Percentiles rank a stretch among this genome's conserved stretches.
phyloP scores from a whole-genome alignment of 164 flowering plant species.

The Vitis rupestris region DNA sequence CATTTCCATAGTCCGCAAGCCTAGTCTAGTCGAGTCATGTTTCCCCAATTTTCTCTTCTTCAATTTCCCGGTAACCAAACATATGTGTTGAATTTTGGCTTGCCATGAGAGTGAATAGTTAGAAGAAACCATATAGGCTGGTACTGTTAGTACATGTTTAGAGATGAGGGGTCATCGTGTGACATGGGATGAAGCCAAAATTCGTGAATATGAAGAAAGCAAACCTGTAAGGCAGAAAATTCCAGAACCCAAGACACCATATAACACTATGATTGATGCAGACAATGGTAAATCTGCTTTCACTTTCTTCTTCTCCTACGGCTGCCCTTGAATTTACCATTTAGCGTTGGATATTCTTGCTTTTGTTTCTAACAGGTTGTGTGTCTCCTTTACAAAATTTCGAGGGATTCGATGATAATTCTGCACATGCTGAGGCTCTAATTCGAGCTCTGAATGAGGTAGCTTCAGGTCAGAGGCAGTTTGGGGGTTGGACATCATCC shows the following conservation, averaged over 20 bases:
- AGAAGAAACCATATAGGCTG: too few species aligned
- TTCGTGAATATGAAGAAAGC: background rate
- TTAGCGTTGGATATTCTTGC: background rate
- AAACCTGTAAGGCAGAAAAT: constrained; percentile 1
- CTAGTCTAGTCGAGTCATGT: too few species aligned
- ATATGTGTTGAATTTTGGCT: too few species aligned
- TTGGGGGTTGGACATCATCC: background rate
- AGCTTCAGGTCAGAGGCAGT: background rate
- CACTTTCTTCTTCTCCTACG: background rate
- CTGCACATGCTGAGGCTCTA: background rate
- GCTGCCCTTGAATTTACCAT: background rate
- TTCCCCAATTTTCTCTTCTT: too few species aligned
- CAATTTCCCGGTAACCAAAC: too few species aligned
- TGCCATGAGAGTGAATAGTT: too few species aligned
- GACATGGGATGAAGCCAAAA: background rate
- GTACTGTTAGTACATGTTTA: background rate
- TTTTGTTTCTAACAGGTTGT: background rate
- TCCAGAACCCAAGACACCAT: constrained; percentile 1
- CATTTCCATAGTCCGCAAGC: too few species aligned
- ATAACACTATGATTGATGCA: background rate
- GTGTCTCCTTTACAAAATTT: background rate
- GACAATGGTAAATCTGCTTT: background rate
- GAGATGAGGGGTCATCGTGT: constrained; percentile 1
- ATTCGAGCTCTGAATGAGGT: background rate
- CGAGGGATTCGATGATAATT: background rate